Base-by-base conservation (phyloP, 108 stramenopile species). In the Poteriospumella lacustris region DNA sequence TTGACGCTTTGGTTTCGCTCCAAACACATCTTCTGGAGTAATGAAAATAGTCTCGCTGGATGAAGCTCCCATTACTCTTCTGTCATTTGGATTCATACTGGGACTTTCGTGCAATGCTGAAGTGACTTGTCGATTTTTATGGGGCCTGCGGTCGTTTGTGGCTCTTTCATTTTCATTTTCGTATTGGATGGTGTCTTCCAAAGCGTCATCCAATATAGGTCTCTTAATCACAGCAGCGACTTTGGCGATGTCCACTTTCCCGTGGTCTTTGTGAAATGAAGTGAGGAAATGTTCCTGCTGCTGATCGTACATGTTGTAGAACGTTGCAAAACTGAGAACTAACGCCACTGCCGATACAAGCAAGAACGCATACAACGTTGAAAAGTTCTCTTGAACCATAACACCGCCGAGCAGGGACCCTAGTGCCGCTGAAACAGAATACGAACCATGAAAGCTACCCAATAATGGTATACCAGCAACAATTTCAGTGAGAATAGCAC, bases 381-480 rank as follows among this genome's bases (percentile, higher is more conserved):
- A 31, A 38, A 38, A 33, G 12, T 33, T 33, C 9, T 19, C 40
- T 67, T 38, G 40, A 15, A 41, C 31, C 9, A 67, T 9, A 67
- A 38, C 19, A 67, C 64, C 40, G 19, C 64, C 64, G 31, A 67
- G 64, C 31, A 67, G 39, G 12, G 64, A 67, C 15, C 64, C 40
- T 33, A 67, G 64, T 19, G 64, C 64, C 36, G 64, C 64, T 15
- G 64, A 38, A 33, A 67, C 19, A 33, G 64, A 67, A 67, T 67
- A 67, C 36, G 39, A 40, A 9, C 64, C 64, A 41, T 67, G 64
- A 33, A 67, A 67, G 19, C 64, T 67, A 40, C 64, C 64, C 64
- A 67, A 40, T 41, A 67, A 67, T 12, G 64, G 64, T 12, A 40
- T 67, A 41, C 19, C 31, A 38, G 64, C 64, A 67, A 67, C 64